Evolutionary conservation across 352 stramenopile genomes (phyloP).

Genomic region (Lagenidium sp.): DNA sequence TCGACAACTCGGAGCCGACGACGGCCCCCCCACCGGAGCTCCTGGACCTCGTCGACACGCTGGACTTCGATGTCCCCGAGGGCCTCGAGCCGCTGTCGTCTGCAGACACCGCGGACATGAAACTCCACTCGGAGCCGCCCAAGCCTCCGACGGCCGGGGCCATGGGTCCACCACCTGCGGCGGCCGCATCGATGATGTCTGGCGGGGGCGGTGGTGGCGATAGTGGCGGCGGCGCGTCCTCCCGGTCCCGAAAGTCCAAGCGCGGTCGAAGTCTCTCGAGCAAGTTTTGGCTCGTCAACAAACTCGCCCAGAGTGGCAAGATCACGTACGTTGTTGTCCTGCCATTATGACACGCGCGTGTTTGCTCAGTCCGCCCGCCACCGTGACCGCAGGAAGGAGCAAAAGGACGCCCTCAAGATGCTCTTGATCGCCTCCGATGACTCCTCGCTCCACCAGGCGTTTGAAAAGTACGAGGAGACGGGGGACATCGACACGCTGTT

Average conservation of each 20-base stretch:
- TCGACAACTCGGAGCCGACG: conserved; percentile 19
- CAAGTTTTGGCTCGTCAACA: conserved; percentile 85
- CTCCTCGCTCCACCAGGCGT: conserved; percentile 55
- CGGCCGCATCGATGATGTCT: conserved; percentile 13
- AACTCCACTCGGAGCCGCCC: conserved; percentile 5
- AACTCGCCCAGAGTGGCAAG: conserved; percentile 64
- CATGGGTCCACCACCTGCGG: too few relatives aligned
- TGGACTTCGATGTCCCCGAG: conserved; percentile 47
- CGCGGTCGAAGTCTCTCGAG: conserved; percentile 65
- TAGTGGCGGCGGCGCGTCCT: conserved; percentile 3
- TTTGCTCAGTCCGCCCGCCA: neutral
- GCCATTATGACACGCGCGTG: neutral
- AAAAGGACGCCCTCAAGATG: conserved; percentile 77
- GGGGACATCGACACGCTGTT: conserved; percentile 65
- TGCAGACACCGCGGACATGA: conserved; percentile 9
- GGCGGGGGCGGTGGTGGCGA: too few relatives aligned
- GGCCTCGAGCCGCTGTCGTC: conserved; percentile 20
- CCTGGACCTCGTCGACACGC: conserved; percentile 56
- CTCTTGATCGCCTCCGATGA: conserved; percentile 73
- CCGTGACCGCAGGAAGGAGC: conserved; percentile 51
- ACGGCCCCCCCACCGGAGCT: conserved; percentile 47
- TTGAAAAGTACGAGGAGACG: conserved; percentile 75
- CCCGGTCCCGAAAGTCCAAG: conserved; percentile 44
- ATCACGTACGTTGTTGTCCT: conserved; percentile 40
- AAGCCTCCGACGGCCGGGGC: conserved; percentile 6